phyloP scores from a whole-genome alignment of 768 basidiomycete genomes.

The Chalciporus piperatus region DNA sequence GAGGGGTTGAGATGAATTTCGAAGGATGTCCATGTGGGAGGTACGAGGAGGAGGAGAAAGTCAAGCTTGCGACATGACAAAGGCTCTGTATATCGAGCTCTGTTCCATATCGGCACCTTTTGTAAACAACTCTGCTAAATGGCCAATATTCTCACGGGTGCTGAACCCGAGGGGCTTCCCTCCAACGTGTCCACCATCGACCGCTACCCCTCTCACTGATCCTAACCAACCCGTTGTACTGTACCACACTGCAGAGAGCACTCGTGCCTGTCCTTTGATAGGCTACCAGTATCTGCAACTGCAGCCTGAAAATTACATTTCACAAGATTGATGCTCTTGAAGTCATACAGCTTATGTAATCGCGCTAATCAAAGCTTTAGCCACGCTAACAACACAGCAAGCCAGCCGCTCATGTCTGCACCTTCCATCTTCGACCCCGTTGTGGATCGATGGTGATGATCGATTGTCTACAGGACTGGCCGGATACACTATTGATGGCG shows the following conservation, averaged over 20 bases:
- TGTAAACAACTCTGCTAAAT: slow-evolving; percentile 32
- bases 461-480: neutral
- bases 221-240: too few relatives aligned
- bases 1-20: slow-evolving; percentile 13
- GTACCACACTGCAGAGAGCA: too few relatives aligned
- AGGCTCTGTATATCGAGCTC: slow-evolving; percentile 39
- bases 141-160: slow-evolving; percentile 28
- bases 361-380: too few relatives aligned
- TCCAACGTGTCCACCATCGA: neutral
- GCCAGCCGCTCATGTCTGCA: slow-evolving; percentile 16
- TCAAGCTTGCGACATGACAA: slow-evolving; percentile 37
- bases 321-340: neutral
- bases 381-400: neutral
- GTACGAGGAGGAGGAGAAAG: slow-evolving; percentile 28
- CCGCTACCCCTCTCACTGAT: too few relatives aligned
- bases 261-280: too few relatives aligned
- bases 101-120: slow-evolving; percentile 39
- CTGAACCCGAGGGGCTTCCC: neutral
- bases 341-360: slow-evolving; percentile 27
- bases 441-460: neutral
- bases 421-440: neutral
- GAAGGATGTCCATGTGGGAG: slow-evolving; percentile 26
- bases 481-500: slow-evolving; percentile 7
- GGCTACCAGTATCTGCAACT: too few relatives aligned
- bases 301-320: neutral